Base-by-base conservation (phyloP, 2,329 filamentous ascomycete genomes). In the Fusarium robinianum region DNA sequence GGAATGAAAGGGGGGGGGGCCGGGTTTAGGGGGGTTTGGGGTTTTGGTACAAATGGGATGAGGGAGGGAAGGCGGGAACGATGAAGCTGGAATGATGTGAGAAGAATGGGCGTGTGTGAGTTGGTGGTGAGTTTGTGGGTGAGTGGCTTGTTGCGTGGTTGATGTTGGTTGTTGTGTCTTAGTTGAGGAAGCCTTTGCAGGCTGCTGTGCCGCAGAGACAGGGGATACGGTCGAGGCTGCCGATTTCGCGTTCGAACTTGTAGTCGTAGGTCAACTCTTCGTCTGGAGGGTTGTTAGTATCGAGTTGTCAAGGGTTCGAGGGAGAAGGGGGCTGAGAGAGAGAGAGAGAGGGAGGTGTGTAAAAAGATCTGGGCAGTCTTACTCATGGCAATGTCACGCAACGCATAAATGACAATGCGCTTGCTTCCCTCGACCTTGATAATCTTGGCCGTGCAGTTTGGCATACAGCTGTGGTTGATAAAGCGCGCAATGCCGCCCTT, bases 201-300 rank as follows among this genome's bases (percentile, higher is more conserved):
- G 90, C 90, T 19, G 91, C 84, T 29, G 92, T 96, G 48, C 94
- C 94, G 70, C 94, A 99, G 36, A 99, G 84, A 75, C 94, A 99
- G 36, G 94, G 94, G 61, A 99, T 96, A 54, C 94, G 89, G 69
- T 99, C 94, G 53, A 90, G 82, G 59, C 90, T 95, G 63, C 90
- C 90, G 63, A 95, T 89, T 72, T 99, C 94, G 61, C 94, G 88
- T 75, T 99, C 94, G 69, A 99, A 99, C 71, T 99, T 99, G 80
- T 99, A 99, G 75, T 99, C 94, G 74, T 99, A 99, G 3, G 94
- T 99, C 67, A 99, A 84, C 76, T 99, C 94, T 73, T 99, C 94
- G 67, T 96, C 94, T 99, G n/a, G n/a, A n/a, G n/a, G n/a, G 64
- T 50, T 34, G 54, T 67, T 51, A 64, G 64, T 49, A 43, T 41